Conservation (phyloP, 768 basidiomycete genomes). For the Pleurotus salmoneostramineus region DNA sequence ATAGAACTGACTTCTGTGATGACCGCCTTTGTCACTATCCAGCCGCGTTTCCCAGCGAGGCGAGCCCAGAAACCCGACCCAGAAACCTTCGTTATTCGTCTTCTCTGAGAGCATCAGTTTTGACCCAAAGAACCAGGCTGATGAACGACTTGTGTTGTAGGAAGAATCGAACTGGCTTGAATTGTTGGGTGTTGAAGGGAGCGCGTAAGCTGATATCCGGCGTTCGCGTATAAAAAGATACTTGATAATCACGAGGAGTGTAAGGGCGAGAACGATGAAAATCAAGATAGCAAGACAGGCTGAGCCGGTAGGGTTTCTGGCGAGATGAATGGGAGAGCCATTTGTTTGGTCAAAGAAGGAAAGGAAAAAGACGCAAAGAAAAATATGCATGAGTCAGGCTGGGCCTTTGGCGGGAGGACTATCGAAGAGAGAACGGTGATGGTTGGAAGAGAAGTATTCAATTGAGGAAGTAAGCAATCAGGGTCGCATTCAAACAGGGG, state of each 20-base stretch:
- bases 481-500: background rate
- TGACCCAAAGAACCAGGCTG: conserved; percentile 14
- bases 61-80: conserved; percentile 42
- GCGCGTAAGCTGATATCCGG: conserved; percentile 7
- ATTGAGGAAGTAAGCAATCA: background rate
- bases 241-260: conserved; percentile 23
- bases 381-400: no score
- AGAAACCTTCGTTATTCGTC: conserved; percentile 28
- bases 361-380: conserved; percentile 9
- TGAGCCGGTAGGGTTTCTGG: conserved; percentile 13
- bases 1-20: background rate
- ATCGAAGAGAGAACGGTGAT: background rate
- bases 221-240: conserved; percentile 24
- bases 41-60: conserved; percentile 39
- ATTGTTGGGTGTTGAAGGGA: conserved; percentile 6
- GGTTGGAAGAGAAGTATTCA: background rate
- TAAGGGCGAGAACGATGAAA: conserved; percentile 17
- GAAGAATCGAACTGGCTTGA: conserved; percentile 12
- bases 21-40: conserved; percentile 6
- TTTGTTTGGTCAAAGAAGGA: conserved; percentile 7
- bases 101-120: background rate
- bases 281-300: conserved; percentile 23
- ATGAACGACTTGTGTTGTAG: conserved; percentile 10
- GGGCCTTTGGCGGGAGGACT: no score
- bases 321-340: conserved; percentile 11